Base-by-base conservation (phyloP, 192 early-diverging fungal genomes). In the Coemansia aciculifera region DNA sequence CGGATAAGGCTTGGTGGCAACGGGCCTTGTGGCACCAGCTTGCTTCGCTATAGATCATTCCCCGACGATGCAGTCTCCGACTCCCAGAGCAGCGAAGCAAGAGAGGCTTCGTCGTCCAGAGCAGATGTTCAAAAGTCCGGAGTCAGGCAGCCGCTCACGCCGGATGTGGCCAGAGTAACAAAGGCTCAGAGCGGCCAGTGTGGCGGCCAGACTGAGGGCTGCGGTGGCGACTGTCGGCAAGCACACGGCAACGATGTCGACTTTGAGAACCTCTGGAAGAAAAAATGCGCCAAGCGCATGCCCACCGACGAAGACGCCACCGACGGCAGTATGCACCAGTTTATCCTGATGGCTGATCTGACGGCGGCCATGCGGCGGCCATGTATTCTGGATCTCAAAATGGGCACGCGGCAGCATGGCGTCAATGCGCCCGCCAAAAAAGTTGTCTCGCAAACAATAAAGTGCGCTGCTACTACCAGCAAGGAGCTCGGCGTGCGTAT, bases 321-420 rank as follows among this genome's bases (percentile, higher is more conserved):
- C 36, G 74, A 77, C 11, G 80, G 80, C 67, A 84, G 73, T 72
- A 85, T 68, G 63, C 88, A 81, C 71, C 91, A 97, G 83, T 99
- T 97, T 73, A 89, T 99, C 59, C 76, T 99, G 7, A 77, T 99
- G 78, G 92, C 96, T 66, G 97, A 99, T 79, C 81, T 99, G 60
- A 99, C 97, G 0, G 89, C 92, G 27, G 90, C 91, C 7, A 80
- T 98, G 75, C 85, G 89, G 74, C 89, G 87, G 36, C 98, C 98
- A 0, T 98, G 95, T 68, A 95, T 99, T 17, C 86, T 99, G 43
- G 98, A 99, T 75, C 86, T 99, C 59, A 99, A 99, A 68, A 99
- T 99, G 96, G 98, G 98, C 34, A 97, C 94, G 15, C 85, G 98
- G 8, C 98, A 99, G 78, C 91, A 97, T 72, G 95, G 98, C 5